phyloP scores from a whole-genome alignment of 2,329 filamentous ascomycete genomes.

The Lasiodiplodia hormozganensis region DNA sequence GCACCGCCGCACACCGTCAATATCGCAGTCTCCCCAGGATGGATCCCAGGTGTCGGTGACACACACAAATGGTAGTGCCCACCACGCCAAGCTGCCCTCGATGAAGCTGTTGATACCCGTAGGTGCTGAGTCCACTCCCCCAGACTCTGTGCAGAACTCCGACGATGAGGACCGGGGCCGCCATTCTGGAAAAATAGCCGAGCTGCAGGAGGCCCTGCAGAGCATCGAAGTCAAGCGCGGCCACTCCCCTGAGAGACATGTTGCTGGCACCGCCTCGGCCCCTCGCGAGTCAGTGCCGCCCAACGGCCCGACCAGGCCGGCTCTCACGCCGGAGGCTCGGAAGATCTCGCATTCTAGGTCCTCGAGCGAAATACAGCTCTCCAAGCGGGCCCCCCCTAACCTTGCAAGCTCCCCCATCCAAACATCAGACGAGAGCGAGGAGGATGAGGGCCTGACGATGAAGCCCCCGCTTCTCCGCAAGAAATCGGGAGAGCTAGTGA shows the following conservation, averaged over 20 bases:
- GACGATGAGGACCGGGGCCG: constrained; percentile 78
- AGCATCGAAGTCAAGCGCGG: constrained; percentile 73
- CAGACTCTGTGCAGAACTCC: constrained; percentile 80
- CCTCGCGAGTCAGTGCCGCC: constrained; percentile 33
- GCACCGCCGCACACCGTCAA: constrained; percentile 65
- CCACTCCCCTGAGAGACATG: constrained; percentile 59
- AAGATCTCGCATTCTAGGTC: constrained; percentile 69
- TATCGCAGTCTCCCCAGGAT: constrained; percentile 39
- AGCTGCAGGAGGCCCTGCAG: constrained; percentile 83
- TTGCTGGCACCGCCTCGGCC: constrained; percentile 33
- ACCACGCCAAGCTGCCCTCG: constrained; percentile 64
- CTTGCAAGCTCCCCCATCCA: constrained; percentile 50
- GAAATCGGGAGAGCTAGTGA: constrained; percentile 96
- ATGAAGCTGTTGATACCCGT: constrained; percentile 63
- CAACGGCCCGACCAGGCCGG: constrained; percentile 37
- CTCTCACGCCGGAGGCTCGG: constrained; percentile 61
- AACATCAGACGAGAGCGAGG: constrained; percentile 55
- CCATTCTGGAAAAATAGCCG: constrained; percentile 58
- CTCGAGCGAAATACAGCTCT: constrained; percentile 63
- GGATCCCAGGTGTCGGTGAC: constrained; percentile 40
- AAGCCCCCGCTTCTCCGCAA: constrained; percentile 96
- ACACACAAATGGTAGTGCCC: constrained; percentile 65
- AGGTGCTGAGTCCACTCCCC: constrained; percentile 88
- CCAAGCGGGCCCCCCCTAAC: constrained; percentile 45
- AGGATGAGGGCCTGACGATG: constrained; percentile 58